Conservation (phyloP, 2,329 filamentous ascomycete species). For the Rasamsonia emersonii region DNA sequence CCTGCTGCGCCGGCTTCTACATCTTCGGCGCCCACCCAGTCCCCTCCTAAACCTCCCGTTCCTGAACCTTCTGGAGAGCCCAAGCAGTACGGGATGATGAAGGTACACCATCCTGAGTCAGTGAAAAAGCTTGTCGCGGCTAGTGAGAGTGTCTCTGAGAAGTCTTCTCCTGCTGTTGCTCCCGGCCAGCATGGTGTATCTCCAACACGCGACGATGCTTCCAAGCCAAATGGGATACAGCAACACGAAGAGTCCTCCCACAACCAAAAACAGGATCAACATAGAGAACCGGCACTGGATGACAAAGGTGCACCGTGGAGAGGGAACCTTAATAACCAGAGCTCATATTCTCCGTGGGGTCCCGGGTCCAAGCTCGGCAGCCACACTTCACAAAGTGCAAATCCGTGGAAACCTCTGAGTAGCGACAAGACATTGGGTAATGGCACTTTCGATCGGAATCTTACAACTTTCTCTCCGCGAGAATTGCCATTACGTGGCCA, state of each 20-base stretch:
- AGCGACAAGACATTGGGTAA: slow-evolving; percentile 53
- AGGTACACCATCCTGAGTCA: slow-evolving; percentile 49
- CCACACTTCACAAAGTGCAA: slow-evolving; percentile 30
- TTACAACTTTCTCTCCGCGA: slow-evolving; percentile 41
- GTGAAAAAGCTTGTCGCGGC: slow-evolving; percentile 38
- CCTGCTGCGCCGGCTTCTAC: slow-evolving; percentile 13
- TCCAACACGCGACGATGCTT: slow-evolving; percentile 20
- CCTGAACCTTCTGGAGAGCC: slow-evolving; percentile 49
- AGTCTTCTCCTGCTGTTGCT: slow-evolving; percentile 13
- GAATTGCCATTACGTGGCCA: slow-evolving; percentile 33
- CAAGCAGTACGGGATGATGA: slow-evolving; percentile 55
- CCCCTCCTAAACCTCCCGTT: slow-evolving; percentile 52
- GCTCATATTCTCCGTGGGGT: slow-evolving; percentile 31
- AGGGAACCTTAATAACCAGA: slow-evolving; percentile 27
- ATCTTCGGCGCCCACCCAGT: slow-evolving; percentile 28
- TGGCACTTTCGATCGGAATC: slow-evolving; percentile 51
- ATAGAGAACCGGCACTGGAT: slow-evolving; percentile 20
- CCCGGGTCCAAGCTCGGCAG: slow-evolving; percentile 25
- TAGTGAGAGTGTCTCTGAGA: slow-evolving; percentile 27
- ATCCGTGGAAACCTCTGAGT: slow-evolving; percentile 52
- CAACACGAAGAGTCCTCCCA: slow-evolving; percentile 14
- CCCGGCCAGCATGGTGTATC: slow-evolving; percentile 23
- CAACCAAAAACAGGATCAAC: slow-evolving; percentile 13
- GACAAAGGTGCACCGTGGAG: slow-evolving; percentile 30
- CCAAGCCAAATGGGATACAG: slow-evolving; percentile 22